A percentile compares a stretch with the other conserved stretches of the same genome.
Conservation (phyloP, 1,284 basidiomycete genomes). For the Ustilago shanxiensis region DNA sequence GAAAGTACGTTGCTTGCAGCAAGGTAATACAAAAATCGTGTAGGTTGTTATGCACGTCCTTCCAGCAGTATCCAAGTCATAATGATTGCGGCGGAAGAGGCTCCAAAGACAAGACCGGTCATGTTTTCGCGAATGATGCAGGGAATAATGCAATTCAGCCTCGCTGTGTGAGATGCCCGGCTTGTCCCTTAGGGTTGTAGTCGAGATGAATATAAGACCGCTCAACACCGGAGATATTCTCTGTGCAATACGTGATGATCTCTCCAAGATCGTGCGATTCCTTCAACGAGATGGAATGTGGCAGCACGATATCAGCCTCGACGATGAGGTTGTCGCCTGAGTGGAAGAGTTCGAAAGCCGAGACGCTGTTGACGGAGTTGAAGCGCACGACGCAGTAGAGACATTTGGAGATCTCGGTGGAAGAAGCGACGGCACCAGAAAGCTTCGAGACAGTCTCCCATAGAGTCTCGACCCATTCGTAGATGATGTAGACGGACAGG, state of each 20-base stretch:
- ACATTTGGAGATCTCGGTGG: conserved; percentile 60
- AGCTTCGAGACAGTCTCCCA: conserved; percentile 65
- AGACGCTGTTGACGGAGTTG: conserved; percentile 62
- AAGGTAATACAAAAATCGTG: too few relatives aligned
- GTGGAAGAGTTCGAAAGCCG: conserved; percentile 67
- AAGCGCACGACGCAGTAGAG: conserved; percentile 67
- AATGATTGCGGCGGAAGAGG: neutral
- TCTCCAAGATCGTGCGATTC: conserved; percentile 68
- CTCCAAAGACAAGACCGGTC: neutral
- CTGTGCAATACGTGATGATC: conserved; percentile 66
- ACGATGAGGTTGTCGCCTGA: conserved; percentile 67
- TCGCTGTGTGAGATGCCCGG: conserved; percentile 61
- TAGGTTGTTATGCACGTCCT: too few relatives aligned
- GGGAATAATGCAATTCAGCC: conserved; percentile 27
- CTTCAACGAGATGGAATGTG: conserved; percentile 62
- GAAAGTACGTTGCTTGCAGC: neutral
- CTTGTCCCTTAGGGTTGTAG: conserved; percentile 64
- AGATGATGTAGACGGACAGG: conserved; percentile 66
- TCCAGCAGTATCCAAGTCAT: neutral
- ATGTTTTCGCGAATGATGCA: neutral
- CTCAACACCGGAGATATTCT: conserved; percentile 60
- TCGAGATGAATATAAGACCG: conserved; percentile 65
- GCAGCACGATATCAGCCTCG: conserved; percentile 66
- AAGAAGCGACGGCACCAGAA: conserved; percentile 56
- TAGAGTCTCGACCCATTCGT: conserved; percentile 65